Percentiles rank a stretch among this genome's conserved stretches.
phyloP scores from a whole-genome alignment of 2,329 filamentous ascomycete species.

The Alternaria brassicicola region DNA sequence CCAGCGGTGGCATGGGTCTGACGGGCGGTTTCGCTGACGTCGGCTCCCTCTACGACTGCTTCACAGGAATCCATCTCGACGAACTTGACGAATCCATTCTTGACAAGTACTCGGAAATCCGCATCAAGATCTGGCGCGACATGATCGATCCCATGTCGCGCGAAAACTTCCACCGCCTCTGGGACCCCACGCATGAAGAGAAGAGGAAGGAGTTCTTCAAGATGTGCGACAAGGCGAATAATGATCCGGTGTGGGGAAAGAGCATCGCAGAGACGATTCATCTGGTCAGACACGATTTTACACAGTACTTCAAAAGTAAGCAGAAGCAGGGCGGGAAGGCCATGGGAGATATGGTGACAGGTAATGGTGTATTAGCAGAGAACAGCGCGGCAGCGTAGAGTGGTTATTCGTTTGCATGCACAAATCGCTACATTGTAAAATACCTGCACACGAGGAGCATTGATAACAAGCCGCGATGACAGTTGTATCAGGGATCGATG shows the following conservation, averaged over 20 bases:
- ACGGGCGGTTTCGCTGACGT: slow-evolving; percentile 70
- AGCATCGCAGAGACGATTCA: slow-evolving; percentile 33
- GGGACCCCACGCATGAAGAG: slow-evolving; percentile 35
- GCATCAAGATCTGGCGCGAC: slow-evolving; percentile 44
- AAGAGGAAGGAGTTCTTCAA: slow-evolving; percentile 44
- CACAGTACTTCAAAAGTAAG: slow-evolving; percentile 45
- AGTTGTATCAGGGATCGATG: background rate
- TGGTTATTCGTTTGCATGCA: background rate
- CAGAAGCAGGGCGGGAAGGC: slow-evolving; percentile 10
- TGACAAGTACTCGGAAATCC: slow-evolving; percentile 43
- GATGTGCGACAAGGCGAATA: slow-evolving; percentile 38
- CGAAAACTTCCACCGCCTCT: slow-evolving; percentile 50
- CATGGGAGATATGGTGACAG: slow-evolving; percentile 2
- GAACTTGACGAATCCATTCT: slow-evolving; percentile 44
- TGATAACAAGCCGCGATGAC: background rate
- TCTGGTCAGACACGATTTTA: slow-evolving; percentile 43
- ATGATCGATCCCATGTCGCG: slow-evolving; percentile 48
- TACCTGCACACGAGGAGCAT: background rate
- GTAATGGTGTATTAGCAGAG: slow-evolving; percentile 9
- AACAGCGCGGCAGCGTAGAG: slow-evolving; percentile 13
- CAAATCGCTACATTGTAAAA: background rate
- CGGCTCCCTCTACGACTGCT: slow-evolving; percentile 65
- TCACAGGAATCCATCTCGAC: slow-evolving; percentile 49
- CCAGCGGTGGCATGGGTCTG: slow-evolving; percentile 64
- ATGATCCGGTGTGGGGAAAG: slow-evolving; percentile 40